Base-by-base conservation (phyloP, 805 yeast species). In the Ogataea parapolymorpha region DNA sequence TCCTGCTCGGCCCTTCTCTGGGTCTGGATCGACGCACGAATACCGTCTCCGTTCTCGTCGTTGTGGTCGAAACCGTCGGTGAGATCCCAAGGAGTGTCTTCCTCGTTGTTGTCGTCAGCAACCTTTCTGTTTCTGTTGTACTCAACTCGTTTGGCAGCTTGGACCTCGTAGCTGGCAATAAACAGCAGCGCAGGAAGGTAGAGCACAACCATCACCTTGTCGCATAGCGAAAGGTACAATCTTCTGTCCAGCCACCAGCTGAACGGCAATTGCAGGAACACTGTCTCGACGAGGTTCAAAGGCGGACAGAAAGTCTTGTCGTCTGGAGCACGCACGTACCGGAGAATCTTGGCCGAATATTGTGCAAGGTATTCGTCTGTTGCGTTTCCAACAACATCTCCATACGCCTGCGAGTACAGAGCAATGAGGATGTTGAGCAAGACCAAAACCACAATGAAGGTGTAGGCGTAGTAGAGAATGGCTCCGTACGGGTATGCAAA, bases 261-360 rank as follows among this genome's bases (percentile, higher is more conserved):
- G 39, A 70, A 53, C 40, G 72, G 71, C 12, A 74, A 15, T 22
- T 79, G 79, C 22, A 72, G 57, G 4, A 80, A 51, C 6, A 76
- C 34, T 1, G 82, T 35, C 61, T 88, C 96, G 39, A 88, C 63
- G 50, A 88, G 59, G 59, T 88, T 88, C 49, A 86, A 72, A 4
- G 96, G 96, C 4, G 96, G 91, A 18, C 86, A 89, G 58, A 78
- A 88, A 29, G 87, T 84, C 55, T 84, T 79, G 43, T 79, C 82
- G 65, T 88, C 96, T 0, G 96, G 96, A 0, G 95, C 95, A 52
- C 96, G 72, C 39, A 87, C 79, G 58, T 84, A 88, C 46, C 90
- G 72, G 51, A 88, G 71, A 0, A 95, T 86, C 68, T 88, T 86
- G 47, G 84, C 84, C 4, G 95, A 85, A 50, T 85, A 85, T 39